Percentiles rank a stretch among this genome's conserved stretches.
phyloP scores from a whole-genome alignment of 495 filamentous ascomycete genomes.

The Letharia lupina region DNA sequence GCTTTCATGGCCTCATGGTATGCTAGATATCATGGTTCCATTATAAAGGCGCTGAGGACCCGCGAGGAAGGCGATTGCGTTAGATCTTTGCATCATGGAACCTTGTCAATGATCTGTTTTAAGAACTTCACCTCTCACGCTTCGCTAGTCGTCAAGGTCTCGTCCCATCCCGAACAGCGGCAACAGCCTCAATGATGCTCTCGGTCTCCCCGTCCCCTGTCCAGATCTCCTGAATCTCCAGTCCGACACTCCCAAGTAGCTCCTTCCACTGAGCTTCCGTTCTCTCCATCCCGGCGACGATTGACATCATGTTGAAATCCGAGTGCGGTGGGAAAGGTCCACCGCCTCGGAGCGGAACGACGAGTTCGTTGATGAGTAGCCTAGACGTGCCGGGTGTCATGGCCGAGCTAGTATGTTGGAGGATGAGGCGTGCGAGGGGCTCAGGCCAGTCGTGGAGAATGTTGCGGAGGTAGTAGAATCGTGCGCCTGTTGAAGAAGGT shows the following conservation, averaged over 20 bases:
- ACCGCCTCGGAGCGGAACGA: slow-evolving; percentile 27
- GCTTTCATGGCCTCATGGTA: too few relatives aligned
- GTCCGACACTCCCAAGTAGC: slow-evolving; percentile 23
- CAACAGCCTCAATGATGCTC: neutral
- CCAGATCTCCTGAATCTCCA: slow-evolving; percentile 25
- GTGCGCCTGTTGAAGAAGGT: slow-evolving; percentile 28
- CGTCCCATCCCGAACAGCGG: too few relatives aligned
- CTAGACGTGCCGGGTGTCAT: slow-evolving; percentile 37
- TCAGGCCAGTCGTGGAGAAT: slow-evolving; percentile 44
- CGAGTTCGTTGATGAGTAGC: slow-evolving; percentile 40
- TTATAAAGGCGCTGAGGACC: too few relatives aligned
- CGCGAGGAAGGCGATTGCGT: too few relatives aligned
- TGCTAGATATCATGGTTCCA: too few relatives aligned
- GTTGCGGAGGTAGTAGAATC: slow-evolving; percentile 41
- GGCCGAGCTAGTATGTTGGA: slow-evolving; percentile 30
- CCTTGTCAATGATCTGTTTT: too few relatives aligned
- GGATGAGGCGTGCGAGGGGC: slow-evolving; percentile 34
- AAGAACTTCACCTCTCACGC: too few relatives aligned
- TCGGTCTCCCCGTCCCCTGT: neutral
- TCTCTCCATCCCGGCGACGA: slow-evolving; percentile 24
- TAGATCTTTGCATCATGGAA: too few relatives aligned
- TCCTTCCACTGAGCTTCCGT: slow-evolving; percentile 26
- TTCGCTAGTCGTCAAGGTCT: too few relatives aligned
- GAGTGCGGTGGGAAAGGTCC: slow-evolving; percentile 26
- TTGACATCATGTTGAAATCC: slow-evolving; percentile 30